Evolutionary conservation across 345 rosid genomes (phyloP).

Genomic region (Bruguiera parviflora): DNA sequence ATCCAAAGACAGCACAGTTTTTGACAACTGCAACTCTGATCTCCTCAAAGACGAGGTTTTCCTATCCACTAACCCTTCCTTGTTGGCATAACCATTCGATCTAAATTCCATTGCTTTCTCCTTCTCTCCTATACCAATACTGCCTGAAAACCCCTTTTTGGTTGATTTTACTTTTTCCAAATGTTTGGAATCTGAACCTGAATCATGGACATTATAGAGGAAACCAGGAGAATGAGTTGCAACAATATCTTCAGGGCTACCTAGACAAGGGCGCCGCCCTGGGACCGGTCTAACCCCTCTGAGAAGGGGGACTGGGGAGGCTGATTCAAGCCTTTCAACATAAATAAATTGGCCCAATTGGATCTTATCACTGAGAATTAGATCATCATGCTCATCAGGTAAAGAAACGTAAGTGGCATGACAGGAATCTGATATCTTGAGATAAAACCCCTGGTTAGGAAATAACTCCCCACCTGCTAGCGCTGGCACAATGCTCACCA

Average conservation of each 20-base stretch:
- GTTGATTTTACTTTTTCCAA: conserved; percentile 47
- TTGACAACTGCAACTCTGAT: conserved; percentile 54
- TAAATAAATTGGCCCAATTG: conserved; percentile 96
- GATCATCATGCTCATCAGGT: conserved; percentile 92
- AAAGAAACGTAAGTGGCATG: conserved; percentile 94
- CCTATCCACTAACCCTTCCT: conserved; percentile 46
- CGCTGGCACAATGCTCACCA: conserved; percentile 91
- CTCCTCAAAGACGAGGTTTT: conserved; percentile 36
- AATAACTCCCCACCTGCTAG: conserved; percentile 94
- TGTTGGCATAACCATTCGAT: conserved; percentile 41
- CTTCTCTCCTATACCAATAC: conserved; percentile 36
- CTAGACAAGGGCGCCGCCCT: conserved; percentile 91
- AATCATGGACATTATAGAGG: conserved; percentile 40
- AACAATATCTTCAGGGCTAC: conserved; percentile 90
- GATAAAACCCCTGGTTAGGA: conserved; percentile 83
- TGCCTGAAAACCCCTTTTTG: conserved; percentile 28
- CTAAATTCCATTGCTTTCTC: conserved; percentile 46
- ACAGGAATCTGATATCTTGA: conserved; percentile 95
- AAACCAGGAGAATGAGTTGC: conserved; percentile 77
- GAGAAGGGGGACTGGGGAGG: conserved; percentile 89
- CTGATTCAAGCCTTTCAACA: conserved; percentile 86
- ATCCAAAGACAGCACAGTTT: conserved; percentile 46
- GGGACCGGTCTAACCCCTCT: conserved; percentile 95
- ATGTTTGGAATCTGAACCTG: conserved; percentile 38
- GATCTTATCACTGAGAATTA: conserved; percentile 89